These are phyloP conservation scores for Glycine latifolia DNA, from an alignment of 306 rosid species.

Conservation along the genomic window DNA sequence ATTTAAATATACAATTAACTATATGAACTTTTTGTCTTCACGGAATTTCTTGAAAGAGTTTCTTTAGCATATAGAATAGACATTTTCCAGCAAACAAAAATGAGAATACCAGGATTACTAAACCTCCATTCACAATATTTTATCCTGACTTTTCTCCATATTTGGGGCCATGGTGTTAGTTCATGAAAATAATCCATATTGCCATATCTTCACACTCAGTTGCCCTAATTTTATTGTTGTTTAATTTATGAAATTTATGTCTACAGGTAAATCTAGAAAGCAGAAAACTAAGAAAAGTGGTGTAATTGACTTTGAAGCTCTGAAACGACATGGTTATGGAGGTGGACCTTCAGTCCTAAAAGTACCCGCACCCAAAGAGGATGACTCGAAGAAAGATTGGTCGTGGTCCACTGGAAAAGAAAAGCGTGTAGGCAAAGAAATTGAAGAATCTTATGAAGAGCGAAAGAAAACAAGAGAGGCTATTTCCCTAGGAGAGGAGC, in stretches of 20 bases:
- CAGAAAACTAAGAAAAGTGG: slow-evolving; percentile 48
- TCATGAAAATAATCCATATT: not conserved
- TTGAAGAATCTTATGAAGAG: slow-evolving; percentile 73
- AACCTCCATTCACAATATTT: not conserved
- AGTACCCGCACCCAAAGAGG: slow-evolving; percentile 75
- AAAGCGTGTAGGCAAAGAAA: slow-evolving; percentile 55
- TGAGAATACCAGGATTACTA: not conserved
- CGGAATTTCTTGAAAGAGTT: slow-evolving; percentile 11
- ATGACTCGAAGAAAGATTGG: slow-evolving; percentile 67
- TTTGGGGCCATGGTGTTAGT: slow-evolving; percentile 27
- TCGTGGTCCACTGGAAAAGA: slow-evolving; percentile 83
- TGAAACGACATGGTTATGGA: slow-evolving; percentile 74
- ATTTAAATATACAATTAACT: not conserved
- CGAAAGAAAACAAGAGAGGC: slow-evolving; percentile 89
- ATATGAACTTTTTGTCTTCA: slow-evolving; percentile 4
- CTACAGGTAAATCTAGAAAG: slow-evolving; percentile 72
- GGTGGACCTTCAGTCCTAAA: slow-evolving; percentile 92
- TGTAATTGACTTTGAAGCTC: slow-evolving; percentile 74
- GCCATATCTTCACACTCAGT: not conserved
- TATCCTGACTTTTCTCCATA: not conserved
- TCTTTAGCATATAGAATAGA: slow-evolving; percentile 17
- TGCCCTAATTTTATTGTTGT: not conserved
- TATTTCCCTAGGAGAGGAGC: slow-evolving; percentile 73
- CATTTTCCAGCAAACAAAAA: not conserved
- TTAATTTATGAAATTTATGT: not conserved